Conservation (phyloP, 768 basidiomycete genomes). For the Tephrocybe rancida region DNA sequence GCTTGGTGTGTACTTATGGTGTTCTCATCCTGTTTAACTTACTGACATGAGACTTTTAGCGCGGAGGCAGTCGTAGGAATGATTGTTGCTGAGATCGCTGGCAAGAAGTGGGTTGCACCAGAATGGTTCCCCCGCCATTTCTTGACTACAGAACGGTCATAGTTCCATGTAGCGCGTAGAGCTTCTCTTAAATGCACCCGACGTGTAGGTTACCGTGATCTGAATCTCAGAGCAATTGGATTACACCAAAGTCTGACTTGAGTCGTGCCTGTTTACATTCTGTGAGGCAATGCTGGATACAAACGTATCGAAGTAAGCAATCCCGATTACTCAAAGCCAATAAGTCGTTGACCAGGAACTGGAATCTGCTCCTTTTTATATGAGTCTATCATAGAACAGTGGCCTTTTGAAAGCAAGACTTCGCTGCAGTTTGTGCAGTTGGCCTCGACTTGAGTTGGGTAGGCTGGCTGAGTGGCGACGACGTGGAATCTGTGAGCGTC, state of each 20-base stretch:
- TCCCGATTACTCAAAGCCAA: no score
- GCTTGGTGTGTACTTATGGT: constrained; percentile 51
- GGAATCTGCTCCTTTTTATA: no score
- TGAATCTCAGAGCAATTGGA: no score
- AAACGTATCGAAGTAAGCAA: no score
- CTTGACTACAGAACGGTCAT: constrained; percentile 33
- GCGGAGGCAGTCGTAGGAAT: constrained; percentile 65
- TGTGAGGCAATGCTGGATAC: no score
- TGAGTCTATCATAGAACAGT: no score
- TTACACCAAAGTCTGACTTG: no score
- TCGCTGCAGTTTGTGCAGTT: constrained; percentile 41
- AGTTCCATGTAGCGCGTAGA: constrained; percentile 36
- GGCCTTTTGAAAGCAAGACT: no score
- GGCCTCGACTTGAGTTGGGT: constrained; percentile 48
- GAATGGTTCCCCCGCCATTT: constrained; percentile 66
- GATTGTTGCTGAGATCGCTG: constrained; percentile 50
- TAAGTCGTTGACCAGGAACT: no score
- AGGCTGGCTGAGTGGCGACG: constrained; percentile 46
- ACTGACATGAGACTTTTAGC: constrained; percentile 30
- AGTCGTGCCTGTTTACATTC: no score
- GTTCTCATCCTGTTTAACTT: background rate
- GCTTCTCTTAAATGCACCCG: no score
- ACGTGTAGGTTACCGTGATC: no score
- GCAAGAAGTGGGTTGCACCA: constrained; percentile 50
- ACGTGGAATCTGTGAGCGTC: background rate